phyloP scores from a whole-genome alignment of 2,329 filamentous ascomycete species.

The Clarireedia sp. region DNA sequence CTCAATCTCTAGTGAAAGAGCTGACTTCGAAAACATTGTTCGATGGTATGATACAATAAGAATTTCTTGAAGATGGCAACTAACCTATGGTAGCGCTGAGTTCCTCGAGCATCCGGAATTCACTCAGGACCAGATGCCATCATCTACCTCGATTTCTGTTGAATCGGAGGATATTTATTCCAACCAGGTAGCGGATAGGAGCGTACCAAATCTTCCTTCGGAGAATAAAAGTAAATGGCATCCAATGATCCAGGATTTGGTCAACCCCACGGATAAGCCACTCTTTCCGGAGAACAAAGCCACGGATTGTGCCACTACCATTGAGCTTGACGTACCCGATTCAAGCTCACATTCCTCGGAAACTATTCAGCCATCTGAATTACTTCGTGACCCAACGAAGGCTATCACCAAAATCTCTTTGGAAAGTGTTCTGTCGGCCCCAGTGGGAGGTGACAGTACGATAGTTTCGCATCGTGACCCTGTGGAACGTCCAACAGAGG shows the following conservation, averaged over 20 bases:
- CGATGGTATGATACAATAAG: slow-evolving; percentile 32
- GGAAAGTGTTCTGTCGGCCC: slow-evolving; percentile 17
- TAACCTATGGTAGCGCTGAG: slow-evolving; percentile 15
- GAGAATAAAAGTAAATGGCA: slow-evolving; percentile 13
- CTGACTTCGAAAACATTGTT: slow-evolving; percentile 38
- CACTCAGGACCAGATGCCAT: slow-evolving; percentile 11
- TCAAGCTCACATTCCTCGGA: slow-evolving; percentile 13
- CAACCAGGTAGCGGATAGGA: background rate
- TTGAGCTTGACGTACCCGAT: slow-evolving; percentile 9
- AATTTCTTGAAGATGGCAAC: background rate
- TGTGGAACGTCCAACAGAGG: slow-evolving; percentile 6
- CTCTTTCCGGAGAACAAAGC: slow-evolving; percentile 6
- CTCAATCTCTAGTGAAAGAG: slow-evolving; percentile 25
- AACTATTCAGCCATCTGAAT: slow-evolving; percentile 22
- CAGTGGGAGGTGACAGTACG: slow-evolving; percentile 15
- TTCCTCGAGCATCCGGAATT: slow-evolving; percentile 14
- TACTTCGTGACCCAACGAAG: slow-evolving; percentile 12
- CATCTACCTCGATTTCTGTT: background rate
- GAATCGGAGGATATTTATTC: slow-evolving; percentile 4
- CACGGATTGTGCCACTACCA: background rate
- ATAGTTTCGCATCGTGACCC: slow-evolving; percentile 8
- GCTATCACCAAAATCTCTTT: slow-evolving; percentile 13
- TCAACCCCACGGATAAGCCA: slow-evolving; percentile 12
- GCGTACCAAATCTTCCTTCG: slow-evolving; percentile 1
- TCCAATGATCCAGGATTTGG: slow-evolving; percentile 17